Conservation (phyloP, 108 stramenopile genomes). For the Fistulifera pelliculosa region DNA sequence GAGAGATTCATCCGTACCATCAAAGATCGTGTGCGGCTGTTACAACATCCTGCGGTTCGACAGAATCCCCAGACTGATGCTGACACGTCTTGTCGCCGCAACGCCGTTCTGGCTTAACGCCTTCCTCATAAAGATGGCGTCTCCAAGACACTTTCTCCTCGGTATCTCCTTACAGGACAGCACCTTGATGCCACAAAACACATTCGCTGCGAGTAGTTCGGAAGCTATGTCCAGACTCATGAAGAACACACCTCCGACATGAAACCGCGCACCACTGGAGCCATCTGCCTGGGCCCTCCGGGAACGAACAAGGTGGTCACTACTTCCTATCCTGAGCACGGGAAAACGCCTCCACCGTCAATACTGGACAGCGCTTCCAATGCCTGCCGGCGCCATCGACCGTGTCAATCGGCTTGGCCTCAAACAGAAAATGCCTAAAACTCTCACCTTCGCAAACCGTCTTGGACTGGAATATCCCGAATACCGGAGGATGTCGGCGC, state of each 20-base stretch:
- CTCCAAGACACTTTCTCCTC: slow-evolving; percentile 7
- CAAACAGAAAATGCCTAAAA: neutral
- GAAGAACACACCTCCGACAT: slow-evolving; percentile 21
- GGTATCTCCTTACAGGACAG: slow-evolving; percentile 7
- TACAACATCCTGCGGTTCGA: slow-evolving; percentile 18
- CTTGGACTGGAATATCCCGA: neutral
- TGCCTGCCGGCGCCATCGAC: slow-evolving; percentile 23
- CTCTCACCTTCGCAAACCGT: neutral
- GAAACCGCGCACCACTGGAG: slow-evolving; percentile 11
- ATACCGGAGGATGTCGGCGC: neutral
- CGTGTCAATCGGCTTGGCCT: slow-evolving; percentile 8
- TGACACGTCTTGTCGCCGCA: slow-evolving; percentile 10
- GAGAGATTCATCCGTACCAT: slow-evolving; percentile 31
- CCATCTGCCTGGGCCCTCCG: slow-evolving; percentile 14
- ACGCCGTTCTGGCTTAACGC: slow-evolving; percentile 19
- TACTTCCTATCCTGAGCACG: slow-evolving; percentile 23
- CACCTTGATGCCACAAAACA: slow-evolving; percentile 4
- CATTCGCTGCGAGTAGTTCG: neutral
- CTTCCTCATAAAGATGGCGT: slow-evolving; percentile 9
- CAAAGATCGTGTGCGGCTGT: slow-evolving; percentile 18
- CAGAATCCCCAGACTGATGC: slow-evolving; percentile 8
- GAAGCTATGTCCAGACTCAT: slow-evolving; percentile 15
- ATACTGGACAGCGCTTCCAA: slow-evolving; percentile 16
- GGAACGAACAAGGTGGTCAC: slow-evolving; percentile 34
- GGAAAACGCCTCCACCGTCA: slow-evolving; percentile 2